Conservation (phyloP, 2,329 filamentous ascomycete species). For the Dryadomyces quercus-mongolicae region DNA sequence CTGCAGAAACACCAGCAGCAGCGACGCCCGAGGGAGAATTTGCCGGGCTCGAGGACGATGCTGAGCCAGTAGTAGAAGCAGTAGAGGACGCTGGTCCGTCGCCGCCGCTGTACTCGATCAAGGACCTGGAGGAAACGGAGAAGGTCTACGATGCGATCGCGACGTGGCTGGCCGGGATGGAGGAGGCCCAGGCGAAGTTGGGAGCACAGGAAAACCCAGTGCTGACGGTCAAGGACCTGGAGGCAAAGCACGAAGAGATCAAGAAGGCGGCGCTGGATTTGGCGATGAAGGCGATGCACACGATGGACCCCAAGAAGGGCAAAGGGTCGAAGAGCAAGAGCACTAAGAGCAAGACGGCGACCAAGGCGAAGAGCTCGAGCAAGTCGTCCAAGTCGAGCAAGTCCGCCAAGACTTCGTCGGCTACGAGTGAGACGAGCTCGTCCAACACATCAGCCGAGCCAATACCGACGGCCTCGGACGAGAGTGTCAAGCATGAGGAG, state of each 20-base stretch:
- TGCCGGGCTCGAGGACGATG: slow-evolving; percentile 68
- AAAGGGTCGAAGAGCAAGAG: slow-evolving; percentile 17
- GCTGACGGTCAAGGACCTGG: slow-evolving; percentile 59
- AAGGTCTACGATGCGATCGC: slow-evolving; percentile 48
- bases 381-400: background rate
- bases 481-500: slow-evolving; percentile 1
- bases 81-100: slow-evolving; percentile 39
- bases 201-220: slow-evolving; percentile 60
- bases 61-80: slow-evolving; percentile 19
- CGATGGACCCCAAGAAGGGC: slow-evolving; percentile 22
- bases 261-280: slow-evolving; percentile 59
- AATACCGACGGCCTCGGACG: slow-evolving; percentile 8
- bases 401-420: slow-evolving; percentile 1
- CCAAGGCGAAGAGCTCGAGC: slow-evolving; percentile 20
- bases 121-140: slow-evolving; percentile 58
- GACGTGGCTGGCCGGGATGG: slow-evolving; percentile 64
- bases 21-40: slow-evolving; percentile 43
- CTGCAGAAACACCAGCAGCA: slow-evolving; percentile 22
- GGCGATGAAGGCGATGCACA: slow-evolving; percentile 53
- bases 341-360: background rate
- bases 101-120: slow-evolving; percentile 56
- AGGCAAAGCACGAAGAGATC: slow-evolving; percentile 56
- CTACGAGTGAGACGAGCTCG: slow-evolving; percentile 24
- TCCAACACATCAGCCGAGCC: slow-evolving; percentile 24
- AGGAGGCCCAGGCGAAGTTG: slow-evolving; percentile 59